Evolutionary conservation across 106 monocot genomes (phyloP), one percentile per base, ranked within the genome.

Genomic region (Allium sativum): DNA sequence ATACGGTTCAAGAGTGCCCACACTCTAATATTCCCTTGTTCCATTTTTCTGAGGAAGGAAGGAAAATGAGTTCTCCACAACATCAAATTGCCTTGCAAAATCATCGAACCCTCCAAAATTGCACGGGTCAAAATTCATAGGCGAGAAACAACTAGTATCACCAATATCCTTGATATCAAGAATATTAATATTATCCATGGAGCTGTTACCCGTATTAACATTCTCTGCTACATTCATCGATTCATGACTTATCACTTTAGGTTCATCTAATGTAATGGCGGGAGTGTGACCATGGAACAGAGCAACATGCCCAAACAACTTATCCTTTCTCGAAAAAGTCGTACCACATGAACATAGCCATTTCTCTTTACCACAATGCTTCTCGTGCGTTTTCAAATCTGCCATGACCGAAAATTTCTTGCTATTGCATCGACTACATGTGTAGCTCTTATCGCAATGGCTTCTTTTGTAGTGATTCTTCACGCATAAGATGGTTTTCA

Each of bases 381-480:
- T 95, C 83, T 95, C 94, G 51, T 95, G 94, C 44, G 90, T 95
- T 53, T 87, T 90, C 47, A 95, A 74, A 52, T 95, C 90, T 12
- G 94, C 90, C 0, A 90, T 74, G 17, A 95, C 90, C 2, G 94
- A 95, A 52, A 95, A 95, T 55, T 87, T 90, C 73, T 95, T 95
- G 52, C 61, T 72, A 53, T 81, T 72, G 83, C 94, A 95, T 62
- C 83, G 64, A 52, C 87, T 87, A 52, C 90, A 95, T 2, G 64
- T 87, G 43, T 79, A 95, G 61, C 74, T 81, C 75, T 95, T 95
- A 53, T 86, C 90, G 53, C 94, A 95, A 60, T 95, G 94, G 62
- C 81, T 96, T 73, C 95, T 81, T 70, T 90, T 95, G 77, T 95
- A 95, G 57, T 90, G 95, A 65, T 95, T 95, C 75, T 87, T 95